Evolutionary conservation across 1,284 basidiomycete species (phyloP).

Genomic region (Ganoderma leucocontextum): DNA sequence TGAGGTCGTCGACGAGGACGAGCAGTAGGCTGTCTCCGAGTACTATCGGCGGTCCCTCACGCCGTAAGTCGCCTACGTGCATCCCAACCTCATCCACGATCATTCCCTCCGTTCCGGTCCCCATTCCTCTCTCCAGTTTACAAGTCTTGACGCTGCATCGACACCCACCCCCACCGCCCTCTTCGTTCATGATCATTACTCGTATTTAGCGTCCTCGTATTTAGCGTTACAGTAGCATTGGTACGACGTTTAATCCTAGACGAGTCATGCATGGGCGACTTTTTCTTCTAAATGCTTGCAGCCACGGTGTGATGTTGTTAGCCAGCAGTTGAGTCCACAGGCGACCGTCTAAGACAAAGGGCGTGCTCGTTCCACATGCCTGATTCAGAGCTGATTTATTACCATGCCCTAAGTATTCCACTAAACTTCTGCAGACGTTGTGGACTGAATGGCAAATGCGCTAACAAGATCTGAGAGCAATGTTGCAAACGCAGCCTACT

Average conservation of each 20-base stretch:
- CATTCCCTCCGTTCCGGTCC: background rate
- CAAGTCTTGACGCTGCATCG: background rate
- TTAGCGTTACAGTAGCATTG: background rate
- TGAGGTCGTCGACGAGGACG: background rate
- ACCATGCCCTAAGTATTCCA: no score
- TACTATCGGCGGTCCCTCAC: background rate
- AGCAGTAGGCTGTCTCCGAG: background rate
- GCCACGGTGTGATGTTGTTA: background rate
- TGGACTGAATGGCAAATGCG: no score
- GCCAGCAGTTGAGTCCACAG: background rate
- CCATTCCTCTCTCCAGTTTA: background rate
- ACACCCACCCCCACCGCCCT: background rate
- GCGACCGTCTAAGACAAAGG: background rate
- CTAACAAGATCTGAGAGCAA: no score
- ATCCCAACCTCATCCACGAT: no score
- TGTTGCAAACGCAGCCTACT: no score
- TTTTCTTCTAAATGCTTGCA: background rate
- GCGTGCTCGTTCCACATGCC: background rate
- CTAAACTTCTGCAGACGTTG: no score
- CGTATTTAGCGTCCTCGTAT: background rate
- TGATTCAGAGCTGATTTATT: no score
- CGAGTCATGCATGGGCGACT: background rate
- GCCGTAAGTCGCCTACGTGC: no score
- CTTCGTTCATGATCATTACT: background rate
- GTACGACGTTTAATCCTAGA: background rate